Base-by-base conservation (phyloP, 306 rosid species). In the Elaeagnus macrophylla region DNA sequence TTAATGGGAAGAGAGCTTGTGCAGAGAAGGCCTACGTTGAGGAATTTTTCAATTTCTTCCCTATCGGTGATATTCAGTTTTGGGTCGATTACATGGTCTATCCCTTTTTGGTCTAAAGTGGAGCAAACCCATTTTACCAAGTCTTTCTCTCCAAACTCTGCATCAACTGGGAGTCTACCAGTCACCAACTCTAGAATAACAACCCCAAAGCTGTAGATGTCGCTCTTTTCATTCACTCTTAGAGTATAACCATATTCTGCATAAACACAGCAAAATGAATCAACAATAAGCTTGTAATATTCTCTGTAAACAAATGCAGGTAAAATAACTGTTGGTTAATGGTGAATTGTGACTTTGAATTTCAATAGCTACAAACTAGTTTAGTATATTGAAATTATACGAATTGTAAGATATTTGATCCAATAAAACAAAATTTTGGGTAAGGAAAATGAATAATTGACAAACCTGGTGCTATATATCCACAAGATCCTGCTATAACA, bases 201-300 rank as follows among this genome's bases (percentile, higher is more conserved):
- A 53, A 86, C 88, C 0, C 95, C 95, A 47, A 86, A 82, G 66
- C 95, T 86, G 48, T 83, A 86, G 14, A 80, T 83, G 18, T 86
- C 95, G 40, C 95, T 86, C 79, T 86, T 86, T 60, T 86, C 95
- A 12, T 80, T 86, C 74, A 86, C 95, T 12, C 83, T 53, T 42
- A 86, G 83, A 12, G 95, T 86, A 39, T 86, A 86, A 20, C 70
- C 95, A 50, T 86, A 86, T 59, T 86, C 95, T 86, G 88, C 77
- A 61, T 53, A 35, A 50, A 56, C 12, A 50, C 37, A 57, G 2
- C 7, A 66, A 16, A 56, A 16, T 17, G 11, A 49, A 58, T 56
- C 49, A 51, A 6, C 43, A 37, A 9, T 6, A 32, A 38, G 25
- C 8, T 9, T 17, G 1, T 37, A 17, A 48, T 17, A 47, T 42